Base-by-base conservation (phyloP, 306 rosid species). In the Vigna unguiculata region DNA sequence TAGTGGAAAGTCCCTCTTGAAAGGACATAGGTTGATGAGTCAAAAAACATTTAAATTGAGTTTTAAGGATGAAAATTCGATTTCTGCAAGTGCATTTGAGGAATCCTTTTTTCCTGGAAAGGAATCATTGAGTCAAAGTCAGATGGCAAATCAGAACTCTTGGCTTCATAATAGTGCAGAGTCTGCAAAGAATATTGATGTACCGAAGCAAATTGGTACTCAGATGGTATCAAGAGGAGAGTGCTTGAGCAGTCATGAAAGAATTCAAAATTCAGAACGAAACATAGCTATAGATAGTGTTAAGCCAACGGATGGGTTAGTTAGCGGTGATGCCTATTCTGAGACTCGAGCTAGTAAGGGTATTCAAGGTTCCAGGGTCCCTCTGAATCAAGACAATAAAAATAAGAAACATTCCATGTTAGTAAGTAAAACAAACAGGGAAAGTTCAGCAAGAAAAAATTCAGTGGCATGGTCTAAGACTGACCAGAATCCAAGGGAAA, bases 351-450 rank as follows among this genome's bases (percentile, higher is more conserved):
- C 71, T 14, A 75, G 85, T 28, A 80, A 86, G 17, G 80, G 69
- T 60, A 85, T 90, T 22, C 89, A 79, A 0, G 91, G 93, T 15
- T 77, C 86, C 14, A 82, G 91, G 82, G 82, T 93, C 32, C 84
- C 90, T 54, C 49, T 69, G 36, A 66, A 65, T 73, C 82, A 49
- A 49, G 72, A 67, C 54, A 48, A 58, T 43, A 36, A 72, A 20
- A 52, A 41, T 38, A 61, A 13, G 51, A 84, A 55, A 57, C 61
- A 86, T 30, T 38, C 78, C 45, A 1, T 24, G 74, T 62, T 48
- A 34, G 38, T 16, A 13, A 65, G 49, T 58, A 80, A 79, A 49
- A 52, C 76, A 48, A 59, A 53, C 32, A 41, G 17, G 53, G 63
- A 58, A 51, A 70, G 21, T 52, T 64, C 30, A 11, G 69, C 74